Percentiles rank a stretch among this genome's conserved stretches.
Conservation (phyloP, 768 basidiomycete genomes). For the Russula ochroleuca region DNA sequence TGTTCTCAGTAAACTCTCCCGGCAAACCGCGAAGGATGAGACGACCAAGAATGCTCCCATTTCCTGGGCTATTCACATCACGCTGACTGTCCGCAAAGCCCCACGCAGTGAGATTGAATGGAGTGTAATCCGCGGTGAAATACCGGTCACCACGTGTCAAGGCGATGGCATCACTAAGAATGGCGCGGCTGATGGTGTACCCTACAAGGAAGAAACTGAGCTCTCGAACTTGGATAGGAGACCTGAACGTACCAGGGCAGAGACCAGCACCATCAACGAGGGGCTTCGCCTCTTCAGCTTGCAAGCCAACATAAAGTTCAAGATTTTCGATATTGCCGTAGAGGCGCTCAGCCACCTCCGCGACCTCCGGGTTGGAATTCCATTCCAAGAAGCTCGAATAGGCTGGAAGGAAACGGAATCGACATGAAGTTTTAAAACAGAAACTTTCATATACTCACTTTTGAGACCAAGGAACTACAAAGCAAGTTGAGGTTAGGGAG, state of each 20-base stretch:
- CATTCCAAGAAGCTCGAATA: conserved; percentile 72
- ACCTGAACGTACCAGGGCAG: conserved; percentile 59
- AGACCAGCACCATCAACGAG: conserved; percentile 75
- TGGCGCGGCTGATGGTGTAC: conserved; percentile 81
- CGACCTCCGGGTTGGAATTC: conserved; percentile 70
- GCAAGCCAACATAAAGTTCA: conserved; percentile 77
- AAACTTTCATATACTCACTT: conserved; percentile 40
- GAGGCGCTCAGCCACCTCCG: conserved; percentile 67
- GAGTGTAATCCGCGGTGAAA: conserved; percentile 78
- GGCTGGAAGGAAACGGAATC: conserved; percentile 38
- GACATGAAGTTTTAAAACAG: background rate
- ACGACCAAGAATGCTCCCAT: conserved; percentile 70
- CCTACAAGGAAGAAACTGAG: conserved; percentile 37
- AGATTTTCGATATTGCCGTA: conserved; percentile 73
- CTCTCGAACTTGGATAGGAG: background rate
- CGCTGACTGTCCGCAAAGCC: conserved; percentile 81
- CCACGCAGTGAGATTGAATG: conserved; percentile 78
- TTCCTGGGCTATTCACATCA: conserved; percentile 64
- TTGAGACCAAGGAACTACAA: conserved; percentile 69
- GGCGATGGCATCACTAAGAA: conserved; percentile 81
- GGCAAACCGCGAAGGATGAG: conserved; percentile 73
- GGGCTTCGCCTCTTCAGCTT: conserved; percentile 74
- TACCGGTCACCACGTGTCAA: conserved; percentile 81
- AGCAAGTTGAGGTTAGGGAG: background rate
- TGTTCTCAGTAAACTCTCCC: conserved; percentile 60